Conservation (phyloP, 73 alveolate species). For the Stentor coeruleus region DNA sequence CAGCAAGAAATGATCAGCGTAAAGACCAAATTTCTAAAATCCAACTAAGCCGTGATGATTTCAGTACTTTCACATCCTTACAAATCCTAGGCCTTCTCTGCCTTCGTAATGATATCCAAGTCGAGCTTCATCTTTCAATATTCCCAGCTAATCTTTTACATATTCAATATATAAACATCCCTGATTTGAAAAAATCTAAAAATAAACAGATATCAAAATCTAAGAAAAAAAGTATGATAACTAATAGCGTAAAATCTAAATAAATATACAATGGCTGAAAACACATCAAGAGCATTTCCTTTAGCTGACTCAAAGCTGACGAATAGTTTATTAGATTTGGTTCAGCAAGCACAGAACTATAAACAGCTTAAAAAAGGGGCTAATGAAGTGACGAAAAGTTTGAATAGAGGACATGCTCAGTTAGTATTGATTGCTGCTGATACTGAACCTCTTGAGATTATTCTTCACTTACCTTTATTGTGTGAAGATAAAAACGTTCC, state of each 20-base stretch:
- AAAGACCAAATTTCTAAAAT: not conserved
- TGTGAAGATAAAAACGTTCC: slow-evolving; percentile 99
- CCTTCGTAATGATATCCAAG: not conserved
- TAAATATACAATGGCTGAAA: slow-evolving; percentile 65
- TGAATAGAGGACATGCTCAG: slow-evolving; percentile 98
- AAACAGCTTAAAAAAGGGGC: slow-evolving; percentile 98
- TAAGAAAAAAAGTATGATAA: no score
- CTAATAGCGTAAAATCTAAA: no score
- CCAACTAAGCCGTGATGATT: not conserved
- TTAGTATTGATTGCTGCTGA: slow-evolving; percentile 99
- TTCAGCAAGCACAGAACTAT: slow-evolving; percentile 80
- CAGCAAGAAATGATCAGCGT: not conserved
- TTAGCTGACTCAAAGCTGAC: slow-evolving; percentile 74
- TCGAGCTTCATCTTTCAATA: not conserved
- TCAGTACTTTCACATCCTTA: not conserved
- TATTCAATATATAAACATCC: not conserved
- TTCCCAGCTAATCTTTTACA: slow-evolving; percentile 18
- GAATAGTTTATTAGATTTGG: slow-evolving; percentile 64
- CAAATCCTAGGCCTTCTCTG: slow-evolving; percentile 13
- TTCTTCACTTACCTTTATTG: slow-evolving; percentile 95
- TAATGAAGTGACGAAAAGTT: slow-evolving; percentile 94
- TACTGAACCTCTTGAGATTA: slow-evolving; percentile 99
- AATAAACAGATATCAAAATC: no score
- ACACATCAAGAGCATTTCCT: slow-evolving; percentile 76
- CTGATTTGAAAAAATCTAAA: not conserved